A percentile compares a stretch with the other conserved stretches of the same genome.
Conservation (phyloP, 306 rosid genomes). For the Lablab purpureus region DNA sequence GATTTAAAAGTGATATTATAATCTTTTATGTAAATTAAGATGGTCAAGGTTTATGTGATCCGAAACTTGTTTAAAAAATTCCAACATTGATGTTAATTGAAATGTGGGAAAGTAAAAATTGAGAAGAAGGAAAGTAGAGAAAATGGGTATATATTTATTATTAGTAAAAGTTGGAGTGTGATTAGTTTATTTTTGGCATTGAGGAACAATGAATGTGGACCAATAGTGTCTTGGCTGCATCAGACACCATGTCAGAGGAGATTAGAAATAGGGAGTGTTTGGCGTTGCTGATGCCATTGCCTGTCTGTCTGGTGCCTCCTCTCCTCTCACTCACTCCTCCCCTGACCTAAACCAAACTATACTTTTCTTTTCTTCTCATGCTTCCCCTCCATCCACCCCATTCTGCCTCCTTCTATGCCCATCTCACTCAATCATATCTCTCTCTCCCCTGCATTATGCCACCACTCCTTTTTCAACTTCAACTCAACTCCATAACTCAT, state of each 20-base stretch:
- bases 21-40: too few relatives aligned
- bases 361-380: not conserved
- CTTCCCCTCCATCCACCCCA: slow-evolving; percentile 38
- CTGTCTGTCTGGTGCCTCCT: not conserved
- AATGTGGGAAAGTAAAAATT: not conserved
- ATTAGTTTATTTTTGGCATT: not conserved
- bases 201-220: slow-evolving; percentile 48
- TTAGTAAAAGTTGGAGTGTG: not conserved
- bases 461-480: not conserved
- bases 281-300: not conserved
- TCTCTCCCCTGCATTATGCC: not conserved
- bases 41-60: too few relatives aligned
- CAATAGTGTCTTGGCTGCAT: slow-evolving; percentile 44
- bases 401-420: slow-evolving; percentile 40
- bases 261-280: slow-evolving; percentile 33
- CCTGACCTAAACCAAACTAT: not conserved
- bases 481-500: too few relatives aligned
- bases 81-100: too few relatives aligned
- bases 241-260: slow-evolving; percentile 42
- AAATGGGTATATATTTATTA: not conserved
- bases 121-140: not conserved
- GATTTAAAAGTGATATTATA: too few relatives aligned
- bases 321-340: too few relatives aligned
- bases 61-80: too few relatives aligned
- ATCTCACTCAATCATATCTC: not conserved